Percentiles rank a stretch among this genome's conserved stretches.
Evolutionary conservation across 176 grass and related monocot species (phyloP).

Genomic region (Ensete ventricosum): DNA sequence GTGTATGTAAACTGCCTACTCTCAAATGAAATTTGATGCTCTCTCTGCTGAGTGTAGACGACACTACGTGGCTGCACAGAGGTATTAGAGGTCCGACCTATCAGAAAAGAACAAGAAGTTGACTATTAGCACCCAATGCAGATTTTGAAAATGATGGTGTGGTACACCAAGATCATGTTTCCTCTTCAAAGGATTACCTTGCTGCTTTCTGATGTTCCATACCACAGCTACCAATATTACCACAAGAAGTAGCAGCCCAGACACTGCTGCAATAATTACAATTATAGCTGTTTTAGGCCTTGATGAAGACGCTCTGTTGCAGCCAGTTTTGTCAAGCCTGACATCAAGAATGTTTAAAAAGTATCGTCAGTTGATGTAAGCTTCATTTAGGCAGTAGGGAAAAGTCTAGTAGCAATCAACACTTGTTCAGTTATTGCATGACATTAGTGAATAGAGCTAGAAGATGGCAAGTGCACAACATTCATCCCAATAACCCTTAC

Average conservation of each 20-base stretch:
- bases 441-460: no score
- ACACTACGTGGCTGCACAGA: no score
- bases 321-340: not conserved
- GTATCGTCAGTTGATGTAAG: not conserved
- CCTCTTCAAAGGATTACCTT: not conserved
- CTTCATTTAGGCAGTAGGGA: not conserved
- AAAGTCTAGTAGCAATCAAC: no score
- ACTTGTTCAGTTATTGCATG: no score
- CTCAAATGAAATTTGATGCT: not conserved
- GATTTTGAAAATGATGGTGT: not conserved
- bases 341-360: not conserved
- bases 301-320: not conserved
- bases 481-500: no score
- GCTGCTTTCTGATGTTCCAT: not conserved
- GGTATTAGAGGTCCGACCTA: no score
- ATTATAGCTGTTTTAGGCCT: not conserved
- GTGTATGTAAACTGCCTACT: not conserved
- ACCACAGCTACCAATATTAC: not conserved
- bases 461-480: no score
- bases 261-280: not conserved
- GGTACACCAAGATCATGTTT: not conserved
- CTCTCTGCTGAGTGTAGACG: no score
- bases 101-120: no score
- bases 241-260: constrained; percentile 1
- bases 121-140: not conserved